phyloP scores from a whole-genome alignment of 495 filamentous ascomycete species.

The Penicillium chermesinum region DNA sequence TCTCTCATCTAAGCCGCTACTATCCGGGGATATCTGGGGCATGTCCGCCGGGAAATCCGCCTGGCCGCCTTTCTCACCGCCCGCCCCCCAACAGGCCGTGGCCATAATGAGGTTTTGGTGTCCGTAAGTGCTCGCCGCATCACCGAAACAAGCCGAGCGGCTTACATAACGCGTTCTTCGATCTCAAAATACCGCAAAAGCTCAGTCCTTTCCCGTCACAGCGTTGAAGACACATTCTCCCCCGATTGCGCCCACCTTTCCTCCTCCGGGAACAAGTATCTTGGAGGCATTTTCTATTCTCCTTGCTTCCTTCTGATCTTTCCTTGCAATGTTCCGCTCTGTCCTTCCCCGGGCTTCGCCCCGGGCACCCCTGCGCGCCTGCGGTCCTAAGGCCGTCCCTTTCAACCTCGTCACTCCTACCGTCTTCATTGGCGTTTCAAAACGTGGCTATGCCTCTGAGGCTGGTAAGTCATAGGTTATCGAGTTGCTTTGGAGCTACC shows the following conservation, averaged over 20 bases:
- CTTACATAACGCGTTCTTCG: conserved; percentile 21
- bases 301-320: conserved; percentile 23
- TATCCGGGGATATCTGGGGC: too few relatives aligned
- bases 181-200: conserved; percentile 28
- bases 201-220: conserved; percentile 30
- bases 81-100: too few relatives aligned
- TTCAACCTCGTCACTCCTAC: conserved; percentile 53
- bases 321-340: conserved; percentile 63
- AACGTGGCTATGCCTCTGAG: conserved; percentile 73
- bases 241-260: conserved; percentile 20
- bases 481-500: background rate
- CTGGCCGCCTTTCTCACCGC: background rate
- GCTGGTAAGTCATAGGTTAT: conserved; percentile 53
- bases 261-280: conserved; percentile 19
- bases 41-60: background rate
- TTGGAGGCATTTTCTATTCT: conserved; percentile 27
- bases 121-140: background rate
- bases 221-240: conserved; percentile 18
- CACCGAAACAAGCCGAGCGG: conserved; percentile 23
- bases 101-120: too few relatives aligned
- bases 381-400: conserved; percentile 41
- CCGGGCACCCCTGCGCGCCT: conserved; percentile 56
- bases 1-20: too few relatives aligned
- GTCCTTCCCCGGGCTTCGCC: conserved; percentile 62
- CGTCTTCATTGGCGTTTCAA: conserved; percentile 52